Conservation (phyloP, 1,284 basidiomycete genomes). For the Boletus sp. region DNA sequence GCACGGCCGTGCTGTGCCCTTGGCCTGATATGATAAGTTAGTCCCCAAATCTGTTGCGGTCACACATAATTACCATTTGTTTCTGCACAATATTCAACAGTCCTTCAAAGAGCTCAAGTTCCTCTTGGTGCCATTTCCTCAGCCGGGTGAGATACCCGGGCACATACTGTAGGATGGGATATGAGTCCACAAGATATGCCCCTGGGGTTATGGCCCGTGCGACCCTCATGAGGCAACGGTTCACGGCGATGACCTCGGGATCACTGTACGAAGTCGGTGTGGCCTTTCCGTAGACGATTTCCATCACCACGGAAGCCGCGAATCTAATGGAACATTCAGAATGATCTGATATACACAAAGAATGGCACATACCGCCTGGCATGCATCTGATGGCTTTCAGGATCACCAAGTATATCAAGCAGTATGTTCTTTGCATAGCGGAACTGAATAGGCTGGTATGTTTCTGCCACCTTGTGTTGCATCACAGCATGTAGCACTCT, state of each 20-base stretch:
- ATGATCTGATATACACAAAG: not conserved
- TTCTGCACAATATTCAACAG: conserved; percentile 1
- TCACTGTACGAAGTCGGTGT: conserved; percentile 10
- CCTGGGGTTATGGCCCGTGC: not conserved
- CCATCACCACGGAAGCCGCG: conserved; percentile 8
- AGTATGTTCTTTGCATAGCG: conserved; percentile 46
- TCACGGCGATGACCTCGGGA: conserved; percentile 3
- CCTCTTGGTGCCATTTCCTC: conserved; percentile 5
- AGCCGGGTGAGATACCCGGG: conserved; percentile 5
- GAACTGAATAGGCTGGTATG: conserved; percentile 47
- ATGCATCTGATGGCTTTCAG: conserved; percentile 49
- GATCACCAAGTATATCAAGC: conserved; percentile 48
- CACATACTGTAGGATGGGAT: conserved; percentile 4
- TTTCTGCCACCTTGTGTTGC: conserved; percentile 44
- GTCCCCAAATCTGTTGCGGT: too few species aligned
- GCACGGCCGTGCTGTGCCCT: conserved; percentile 3
- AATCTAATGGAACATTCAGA: not conserved
- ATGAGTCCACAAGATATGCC: conserved; percentile 10
- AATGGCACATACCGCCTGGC: conserved; percentile 27
- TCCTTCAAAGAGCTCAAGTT: conserved; percentile 5
- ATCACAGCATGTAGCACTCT: conserved; percentile 54
- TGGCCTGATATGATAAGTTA: not conserved
- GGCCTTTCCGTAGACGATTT: conserved; percentile 8
- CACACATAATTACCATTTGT: not conserved
- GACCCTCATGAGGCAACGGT: not conserved